These are phyloP conservation scores for Calonectria leucothoes DNA, from an alignment of 2,329 filamentous ascomycete species.

Conservation along the genomic window DNA sequence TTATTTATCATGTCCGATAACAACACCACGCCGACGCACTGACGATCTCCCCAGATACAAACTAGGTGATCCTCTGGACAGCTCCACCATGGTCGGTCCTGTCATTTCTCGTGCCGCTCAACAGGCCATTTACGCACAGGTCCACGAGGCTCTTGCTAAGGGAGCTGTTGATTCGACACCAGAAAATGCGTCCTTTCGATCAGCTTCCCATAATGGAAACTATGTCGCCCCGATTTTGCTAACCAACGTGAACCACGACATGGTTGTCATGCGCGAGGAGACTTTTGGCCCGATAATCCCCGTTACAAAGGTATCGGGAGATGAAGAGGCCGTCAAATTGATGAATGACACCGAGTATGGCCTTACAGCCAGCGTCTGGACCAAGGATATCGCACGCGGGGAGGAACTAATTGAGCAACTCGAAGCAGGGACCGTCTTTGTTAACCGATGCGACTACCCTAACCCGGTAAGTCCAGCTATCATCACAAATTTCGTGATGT, in stretches of 20 bases:
- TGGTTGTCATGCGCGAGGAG: constrained; percentile 91
- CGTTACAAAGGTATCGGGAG: constrained; percentile 85
- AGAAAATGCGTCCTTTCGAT: constrained; percentile 78
- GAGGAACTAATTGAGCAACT: constrained; percentile 81
- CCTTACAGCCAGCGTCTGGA: constrained; percentile 94
- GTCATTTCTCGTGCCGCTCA: constrained; percentile 85
- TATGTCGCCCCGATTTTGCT: constrained; percentile 87
- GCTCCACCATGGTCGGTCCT: constrained; percentile 83
- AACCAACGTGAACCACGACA: constrained; percentile 80
- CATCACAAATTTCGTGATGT: not conserved
- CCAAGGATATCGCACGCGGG: constrained; percentile 81
- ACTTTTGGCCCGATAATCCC: constrained; percentile 94
- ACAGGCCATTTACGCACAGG: constrained; percentile 79
- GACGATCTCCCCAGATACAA: constrained; percentile 66
- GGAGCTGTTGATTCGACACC: constrained; percentile 87
- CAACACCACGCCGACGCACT: not conserved
- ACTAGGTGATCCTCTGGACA: constrained; percentile 86
- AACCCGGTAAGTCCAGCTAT: constrained; percentile 74
- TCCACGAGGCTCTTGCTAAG: constrained; percentile 83
- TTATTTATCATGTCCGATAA: not conserved
- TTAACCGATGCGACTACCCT: constrained; percentile 92
- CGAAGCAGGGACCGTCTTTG: constrained; percentile 93
- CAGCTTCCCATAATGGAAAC: constrained; percentile 79
- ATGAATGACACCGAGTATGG: constrained; percentile 98
- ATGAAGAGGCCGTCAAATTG: constrained; percentile 81